Conservation (phyloP, 2,329 filamentous ascomycete species). For the Talaromyces sp. region DNA sequence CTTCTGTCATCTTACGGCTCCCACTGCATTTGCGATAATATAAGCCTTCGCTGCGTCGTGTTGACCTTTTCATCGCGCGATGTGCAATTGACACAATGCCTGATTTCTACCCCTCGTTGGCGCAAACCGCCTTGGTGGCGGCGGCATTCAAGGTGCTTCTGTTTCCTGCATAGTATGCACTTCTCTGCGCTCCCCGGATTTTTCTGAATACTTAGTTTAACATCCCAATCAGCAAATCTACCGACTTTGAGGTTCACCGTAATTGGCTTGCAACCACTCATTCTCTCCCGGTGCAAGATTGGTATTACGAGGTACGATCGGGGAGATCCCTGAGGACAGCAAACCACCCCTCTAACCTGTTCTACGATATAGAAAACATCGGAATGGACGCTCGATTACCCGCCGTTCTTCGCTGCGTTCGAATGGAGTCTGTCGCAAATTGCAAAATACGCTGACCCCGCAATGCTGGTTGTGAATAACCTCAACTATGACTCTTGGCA, state of each 20-base stretch:
- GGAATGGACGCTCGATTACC: slow-evolving; percentile 99
- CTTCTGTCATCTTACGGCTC: neutral
- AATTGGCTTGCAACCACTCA: slow-evolving; percentile 98
- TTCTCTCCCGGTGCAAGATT: slow-evolving; percentile 78
- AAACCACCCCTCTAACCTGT: neutral
- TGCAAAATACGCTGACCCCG: slow-evolving; percentile 71
- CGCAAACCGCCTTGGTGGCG: slow-evolving; percentile 81
- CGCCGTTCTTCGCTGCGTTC: slow-evolving; percentile 95
- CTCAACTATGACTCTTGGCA: slow-evolving; percentile 87
- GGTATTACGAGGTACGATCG: slow-evolving; percentile 77
- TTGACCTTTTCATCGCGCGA: slow-evolving; percentile 16
- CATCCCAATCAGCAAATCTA: slow-evolving; percentile 71
- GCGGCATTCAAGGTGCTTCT: slow-evolving; percentile 87
- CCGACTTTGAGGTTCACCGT: slow-evolving; percentile 96
- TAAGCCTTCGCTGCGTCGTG: neutral
- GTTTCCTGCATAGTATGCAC: slow-evolving; percentile 85
- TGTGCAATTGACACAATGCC: slow-evolving; percentile 56
- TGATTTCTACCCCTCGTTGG: slow-evolving; percentile 79
- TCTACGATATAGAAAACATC: slow-evolving; percentile 67
- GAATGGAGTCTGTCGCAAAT: slow-evolving; percentile 87
- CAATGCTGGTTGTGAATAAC: slow-evolving; percentile 77
- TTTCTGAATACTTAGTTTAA: neutral
- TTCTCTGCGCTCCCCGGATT: neutral
- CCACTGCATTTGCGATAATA: neutral
- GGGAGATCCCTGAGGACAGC: neutral